These are phyloP conservation scores for Helicostylum pulchrum DNA, from an alignment of 192 early-diverging fungal species.

Conservation along the genomic window DNA sequence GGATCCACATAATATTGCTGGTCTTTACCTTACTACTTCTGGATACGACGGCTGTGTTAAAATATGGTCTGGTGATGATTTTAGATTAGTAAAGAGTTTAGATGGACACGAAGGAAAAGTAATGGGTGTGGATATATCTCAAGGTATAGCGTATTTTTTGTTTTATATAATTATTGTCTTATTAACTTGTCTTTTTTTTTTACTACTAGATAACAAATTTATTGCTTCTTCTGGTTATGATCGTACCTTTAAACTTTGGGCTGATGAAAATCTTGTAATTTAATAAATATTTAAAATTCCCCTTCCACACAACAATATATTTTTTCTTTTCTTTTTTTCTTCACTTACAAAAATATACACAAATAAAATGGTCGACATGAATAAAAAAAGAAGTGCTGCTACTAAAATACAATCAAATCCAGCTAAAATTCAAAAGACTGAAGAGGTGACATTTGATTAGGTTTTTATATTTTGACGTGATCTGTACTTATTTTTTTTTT, in stretches of 20 bases:
- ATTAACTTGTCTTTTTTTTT: too few species aligned
- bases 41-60: constrained; percentile 92
- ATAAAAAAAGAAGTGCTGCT: too few species aligned
- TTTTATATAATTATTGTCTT: neutral
- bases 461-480: too few species aligned
- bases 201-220: constrained; percentile 67
- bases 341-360: too few species aligned
- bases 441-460: too few species aligned
- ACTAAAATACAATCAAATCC: too few species aligned
- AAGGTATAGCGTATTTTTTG: constrained; percentile 14
- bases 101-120: constrained; percentile 89
- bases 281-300: constrained; percentile 16
- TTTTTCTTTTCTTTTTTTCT: too few species aligned
- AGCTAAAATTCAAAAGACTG: too few species aligned
- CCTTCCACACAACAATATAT: too few species aligned
- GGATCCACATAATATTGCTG: constrained; percentile 42
- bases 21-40: constrained; percentile 75
- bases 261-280: constrained; percentile 43
- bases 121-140: constrained; percentile 80
- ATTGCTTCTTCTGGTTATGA: constrained; percentile 88
- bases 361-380: too few species aligned
- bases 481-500: too few species aligned
- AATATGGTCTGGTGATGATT: constrained; percentile 93
- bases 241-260: constrained; percentile 93
- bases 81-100: constrained; percentile 83